phyloP scores from a whole-genome alignment of 2,329 filamentous ascomycete genomes.

The Ophiosphaerella herpotricha region DNA sequence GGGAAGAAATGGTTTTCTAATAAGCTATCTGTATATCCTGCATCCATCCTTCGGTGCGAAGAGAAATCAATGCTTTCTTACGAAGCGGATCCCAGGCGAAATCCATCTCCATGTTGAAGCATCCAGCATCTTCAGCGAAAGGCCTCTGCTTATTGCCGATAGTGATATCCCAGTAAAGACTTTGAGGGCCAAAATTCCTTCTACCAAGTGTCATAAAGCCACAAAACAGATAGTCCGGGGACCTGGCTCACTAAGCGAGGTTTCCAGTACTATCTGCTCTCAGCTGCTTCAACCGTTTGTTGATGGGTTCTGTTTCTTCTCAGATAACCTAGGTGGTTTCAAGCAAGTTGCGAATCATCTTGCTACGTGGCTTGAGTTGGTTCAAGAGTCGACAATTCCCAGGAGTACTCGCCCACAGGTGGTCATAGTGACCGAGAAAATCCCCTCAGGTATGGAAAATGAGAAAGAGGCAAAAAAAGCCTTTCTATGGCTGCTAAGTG shows the following conservation, averaged over 20 bases:
- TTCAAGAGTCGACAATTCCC: conserved; percentile 2
- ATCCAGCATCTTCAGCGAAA: conserved; percentile 19
- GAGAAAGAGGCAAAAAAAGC: conserved; percentile 20
- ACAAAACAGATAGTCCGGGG: no score
- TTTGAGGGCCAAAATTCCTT: conserved; percentile 9
- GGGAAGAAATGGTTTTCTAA: no score
- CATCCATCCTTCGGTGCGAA: no score
- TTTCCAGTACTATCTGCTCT: no score
- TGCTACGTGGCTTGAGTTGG: no score
- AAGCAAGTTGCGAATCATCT: conserved; percentile 18
- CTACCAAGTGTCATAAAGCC: no score
- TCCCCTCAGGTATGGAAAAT: conserved; percentile 11
- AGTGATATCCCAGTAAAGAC: conserved; percentile 10
- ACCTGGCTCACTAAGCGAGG: no score
- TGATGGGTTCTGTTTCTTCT: conserved; percentile 32
- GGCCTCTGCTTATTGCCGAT: conserved; percentile 21
- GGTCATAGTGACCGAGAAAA: conserved; percentile 28
- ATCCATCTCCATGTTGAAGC: conserved; percentile 21
- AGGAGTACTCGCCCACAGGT: conserved; percentile 19
- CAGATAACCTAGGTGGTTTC: conserved; percentile 23
- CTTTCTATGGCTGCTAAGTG: conserved; percentile 25
- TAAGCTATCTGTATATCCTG: no score
- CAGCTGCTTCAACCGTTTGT: conserved; percentile 24
- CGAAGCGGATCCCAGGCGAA: no score
- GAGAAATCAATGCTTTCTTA: no score